These are phyloP conservation scores for Ocimum tenuiflorum DNA, from an alignment of 257 asterid species.

Conservation along the genomic window DNA sequence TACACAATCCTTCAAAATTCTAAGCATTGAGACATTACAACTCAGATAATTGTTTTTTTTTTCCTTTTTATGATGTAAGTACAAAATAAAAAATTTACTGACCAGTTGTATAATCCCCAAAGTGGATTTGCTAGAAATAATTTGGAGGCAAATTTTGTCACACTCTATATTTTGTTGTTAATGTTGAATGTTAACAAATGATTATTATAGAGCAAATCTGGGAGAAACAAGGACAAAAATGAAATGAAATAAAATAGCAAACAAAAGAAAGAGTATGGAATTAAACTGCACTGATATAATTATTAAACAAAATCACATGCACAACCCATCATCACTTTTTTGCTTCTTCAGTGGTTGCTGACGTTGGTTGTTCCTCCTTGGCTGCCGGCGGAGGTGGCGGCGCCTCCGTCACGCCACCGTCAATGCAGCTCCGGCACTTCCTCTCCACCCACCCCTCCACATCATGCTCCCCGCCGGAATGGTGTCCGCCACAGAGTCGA, in stretches of 20 bases:
- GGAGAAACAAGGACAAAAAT: background rate
- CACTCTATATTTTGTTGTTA: no score
- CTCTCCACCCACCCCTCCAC: conserved; percentile 81
- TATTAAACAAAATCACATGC: background rate
- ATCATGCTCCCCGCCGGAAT: conserved; percentile 67
- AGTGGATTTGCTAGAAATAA: no score
- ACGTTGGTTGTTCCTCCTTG: conserved; percentile 33
- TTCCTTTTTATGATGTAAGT: no score
- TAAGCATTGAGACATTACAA: no score
- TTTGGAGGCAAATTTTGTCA: no score
- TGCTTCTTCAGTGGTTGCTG: conserved; percentile 20
- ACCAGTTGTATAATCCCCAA: no score
- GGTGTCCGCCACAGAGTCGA: conserved; percentile 70
- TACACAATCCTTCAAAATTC: no score
- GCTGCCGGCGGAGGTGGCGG: conserved; percentile 23
- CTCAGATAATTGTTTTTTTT: no score
- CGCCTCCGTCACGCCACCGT: conserved; percentile 34
- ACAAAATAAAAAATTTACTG: no score
- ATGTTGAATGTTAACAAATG: no score
- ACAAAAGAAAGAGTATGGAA: background rate
- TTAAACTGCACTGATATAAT: background rate
- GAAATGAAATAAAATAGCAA: no score
- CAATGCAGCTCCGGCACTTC: conserved; percentile 63
- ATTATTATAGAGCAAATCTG: background rate
- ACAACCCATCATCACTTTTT: conserved; percentile 18